These are phyloP conservation scores for Primulina huaijiensis DNA, from an alignment of 257 asterid species.

Conservation along the genomic window DNA sequence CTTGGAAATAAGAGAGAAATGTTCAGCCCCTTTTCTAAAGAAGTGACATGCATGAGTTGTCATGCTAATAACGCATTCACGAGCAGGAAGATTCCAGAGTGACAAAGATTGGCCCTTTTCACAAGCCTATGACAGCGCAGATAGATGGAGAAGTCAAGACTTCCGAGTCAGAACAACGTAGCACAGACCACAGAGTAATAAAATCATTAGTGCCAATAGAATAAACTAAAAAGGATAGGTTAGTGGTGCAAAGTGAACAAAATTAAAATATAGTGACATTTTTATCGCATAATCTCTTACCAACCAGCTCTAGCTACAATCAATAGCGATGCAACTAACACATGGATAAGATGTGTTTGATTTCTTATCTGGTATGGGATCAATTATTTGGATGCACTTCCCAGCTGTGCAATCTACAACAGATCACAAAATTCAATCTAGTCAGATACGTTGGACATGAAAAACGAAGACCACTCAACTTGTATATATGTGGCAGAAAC, in stretches of 20 bases:
- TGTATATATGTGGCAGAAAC: constrained; percentile 3
- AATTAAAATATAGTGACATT: neutral
- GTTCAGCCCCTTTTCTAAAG: too few species aligned
- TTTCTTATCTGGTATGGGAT: constrained; percentile 50
- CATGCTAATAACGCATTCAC: constrained; percentile 64
- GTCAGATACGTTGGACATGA: constrained; percentile 23
- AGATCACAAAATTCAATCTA: constrained; percentile 25
- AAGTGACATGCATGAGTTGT: too few species aligned
- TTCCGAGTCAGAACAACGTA: neutral
- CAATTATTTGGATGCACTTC: constrained; percentile 66
- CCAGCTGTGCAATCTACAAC: constrained; percentile 85
- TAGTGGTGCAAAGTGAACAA: neutral
- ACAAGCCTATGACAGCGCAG: constrained; percentile 53
- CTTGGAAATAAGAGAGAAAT: too few species aligned
- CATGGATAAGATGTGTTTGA: constrained; percentile 41
- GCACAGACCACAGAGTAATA: neutral
- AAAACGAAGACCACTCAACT: constrained; percentile 15
- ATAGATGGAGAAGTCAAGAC: constrained; percentile 16
- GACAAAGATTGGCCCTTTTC: constrained; percentile 83
- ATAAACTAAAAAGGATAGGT: too few species aligned
- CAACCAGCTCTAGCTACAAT: constrained; percentile 98
- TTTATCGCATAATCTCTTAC: constrained; percentile 44
- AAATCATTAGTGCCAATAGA: neutral
- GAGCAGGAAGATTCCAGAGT: constrained; percentile 88
- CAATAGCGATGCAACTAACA: constrained; percentile 84